Base-by-base conservation (phyloP, 805 yeast species). In the Teunomyces kruisii region DNA sequence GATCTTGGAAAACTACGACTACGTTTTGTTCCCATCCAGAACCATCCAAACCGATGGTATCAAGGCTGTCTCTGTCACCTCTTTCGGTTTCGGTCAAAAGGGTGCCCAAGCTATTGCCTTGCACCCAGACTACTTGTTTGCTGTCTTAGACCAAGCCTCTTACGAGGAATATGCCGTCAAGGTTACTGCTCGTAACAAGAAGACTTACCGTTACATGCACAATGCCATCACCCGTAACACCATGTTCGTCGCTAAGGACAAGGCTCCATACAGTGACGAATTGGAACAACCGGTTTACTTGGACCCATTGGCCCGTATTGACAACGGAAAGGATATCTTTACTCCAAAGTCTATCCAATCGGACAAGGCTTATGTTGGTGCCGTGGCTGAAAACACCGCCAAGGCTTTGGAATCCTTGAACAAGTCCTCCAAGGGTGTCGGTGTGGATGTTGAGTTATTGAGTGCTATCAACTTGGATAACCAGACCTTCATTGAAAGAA, bases 11-110 rank as follows among this genome's bases (percentile, higher is more conserved):
- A 80, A 88, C 61, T 92, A 72, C 64, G 94, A 90, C 59, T 83
- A 86, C 68, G 88, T 94, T 54, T 81, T 94, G 68, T 94, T 84
- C 82, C 98, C 98, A 67, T 88, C 97, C 22, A 86, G 94, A 68
- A 75, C 95, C 22, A 80, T 94, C 62, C 88, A 87, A 74, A 94
- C 99, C 39, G 96, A 91, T 67, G 98, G 99, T 67, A 79, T 94
- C 65, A 94, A 92, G 78, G 99, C 99, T 49, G 96, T 88, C 46
- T 88, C 97, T 32, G 83, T 94, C 40, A 94, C 98, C 5, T 94
- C 99, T 2, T 94, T 94, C 67, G 99, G 99, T 68, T 94, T 94
- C 68, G 99, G 99, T 67, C 99, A 94, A 76, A 94, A 94, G 79
- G 99, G 99, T 75, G 99, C 90, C 46, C 96, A 90, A 70, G 97